Evolutionary conservation across 768 basidiomycete genomes (phyloP).

Genomic region (Lactarius hengduanensis): DNA sequence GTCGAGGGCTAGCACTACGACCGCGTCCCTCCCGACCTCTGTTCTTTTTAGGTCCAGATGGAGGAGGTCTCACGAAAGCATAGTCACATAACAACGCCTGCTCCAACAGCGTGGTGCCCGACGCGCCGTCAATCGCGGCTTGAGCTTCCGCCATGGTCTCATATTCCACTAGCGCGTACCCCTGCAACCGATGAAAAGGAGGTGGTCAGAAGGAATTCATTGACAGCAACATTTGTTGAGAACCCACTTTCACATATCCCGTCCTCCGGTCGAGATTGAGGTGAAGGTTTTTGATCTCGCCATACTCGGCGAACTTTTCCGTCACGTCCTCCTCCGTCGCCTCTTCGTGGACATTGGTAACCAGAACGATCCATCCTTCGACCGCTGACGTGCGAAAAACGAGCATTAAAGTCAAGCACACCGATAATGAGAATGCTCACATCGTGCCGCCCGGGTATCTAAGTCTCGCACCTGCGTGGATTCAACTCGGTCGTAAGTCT

Average conservation of each 20-base stretch:
- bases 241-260: constrained; percentile 92
- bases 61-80: constrained; percentile 81
- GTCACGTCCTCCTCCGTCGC: constrained; percentile 96
- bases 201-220: constrained; percentile 2
- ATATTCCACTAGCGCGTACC: constrained; percentile 97
- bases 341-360: constrained; percentile 96
- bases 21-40: constrained; percentile 60
- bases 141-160: constrained; percentile 94
- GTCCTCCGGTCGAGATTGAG: constrained; percentile 96
- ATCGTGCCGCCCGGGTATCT: constrained; percentile 82
- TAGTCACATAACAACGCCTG: constrained; percentile 89
- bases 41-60: constrained; percentile 77
- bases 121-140: constrained; percentile 87
- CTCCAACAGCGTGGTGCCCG: constrained; percentile 76
- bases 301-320: constrained; percentile 95
- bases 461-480: constrained; percentile 50
- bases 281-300: constrained; percentile 97
- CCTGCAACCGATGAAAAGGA: constrained; percentile 47
- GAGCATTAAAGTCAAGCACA: constrained; percentile 23
- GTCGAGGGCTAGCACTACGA: constrained; percentile 80
- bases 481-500: constrained; percentile 81
- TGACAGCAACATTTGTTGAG: not conserved
- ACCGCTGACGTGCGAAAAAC: constrained; percentile 58
- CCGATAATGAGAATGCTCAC: constrained; percentile 46
- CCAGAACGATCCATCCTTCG: constrained; percentile 97